Base-by-base conservation (phyloP, 2,329 filamentous ascomycete species). In the Claviceps digitariae region DNA sequence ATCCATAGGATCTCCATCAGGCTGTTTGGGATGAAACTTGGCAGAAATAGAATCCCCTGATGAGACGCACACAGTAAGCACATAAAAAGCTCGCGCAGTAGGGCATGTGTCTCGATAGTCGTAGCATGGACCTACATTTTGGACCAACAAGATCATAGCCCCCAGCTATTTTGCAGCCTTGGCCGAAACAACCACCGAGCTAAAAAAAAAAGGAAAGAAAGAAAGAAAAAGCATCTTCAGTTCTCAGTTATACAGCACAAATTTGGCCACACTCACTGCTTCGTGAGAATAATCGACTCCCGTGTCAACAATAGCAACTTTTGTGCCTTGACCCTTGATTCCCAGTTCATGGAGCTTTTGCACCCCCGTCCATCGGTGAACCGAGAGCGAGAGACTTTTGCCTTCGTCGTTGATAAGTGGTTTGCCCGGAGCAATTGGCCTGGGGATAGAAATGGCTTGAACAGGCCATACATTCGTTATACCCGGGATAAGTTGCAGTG, bases 281-380 rank as follows among this genome's bases (percentile, higher is more conserved):
- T 64, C 60, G 50, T 72, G 70, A 0, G 62, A 66, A 47, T 72
- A 72, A 50, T 71, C 67, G 29, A 72, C 60, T 0, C 69, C 69
- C 1, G 68, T 69, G 51, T 72, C 70, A 41, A 72, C 64, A 29
- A 72, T 60, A 9, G 69, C 69, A 36, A 72, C 60, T 36, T 62
- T 70, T 15, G 62, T 66, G 1, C 68, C 69, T 45, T 66, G 66
- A 3, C 70, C 70, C 9, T 63, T 59, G 17, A 70, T 65, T 2
- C 69, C 69, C n/a, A 59, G 57, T 20, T 61, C 59, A 43, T 72
- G 70, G 2, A 72, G 62, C 51, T 60, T 64, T 23, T 69, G 64
- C 1, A 72, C 69, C 3, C 69, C 68, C 4, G 69, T 72, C 61
- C 66, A 66, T 17, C 40, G 53, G 38, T 63, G 61, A 34, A 51